phyloP scores from a whole-genome alignment of 371 early-diverging fungal species.

The Mucor lusitanicus region DNA sequence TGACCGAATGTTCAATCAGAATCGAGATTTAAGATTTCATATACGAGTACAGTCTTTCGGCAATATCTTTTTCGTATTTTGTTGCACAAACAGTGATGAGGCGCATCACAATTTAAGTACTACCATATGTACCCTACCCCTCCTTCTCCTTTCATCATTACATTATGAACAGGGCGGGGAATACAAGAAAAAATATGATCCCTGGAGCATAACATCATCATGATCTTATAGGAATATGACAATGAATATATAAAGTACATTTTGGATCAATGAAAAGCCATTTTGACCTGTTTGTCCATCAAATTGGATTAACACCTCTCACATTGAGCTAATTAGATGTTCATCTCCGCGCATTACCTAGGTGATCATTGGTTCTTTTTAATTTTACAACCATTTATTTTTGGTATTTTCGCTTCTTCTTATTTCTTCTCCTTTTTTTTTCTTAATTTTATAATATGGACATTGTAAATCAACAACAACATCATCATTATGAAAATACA shows the following conservation, averaged over 20 bases:
- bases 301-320: neutral
- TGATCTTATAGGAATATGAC: neutral
- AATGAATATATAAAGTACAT: neutral
- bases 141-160: neutral
- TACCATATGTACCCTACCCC: neutral
- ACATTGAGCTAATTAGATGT: neutral
- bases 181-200: neutral
- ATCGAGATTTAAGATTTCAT: neutral
- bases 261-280: neutral
- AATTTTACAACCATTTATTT: neutral
- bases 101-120: neutral
- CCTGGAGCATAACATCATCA: neutral
- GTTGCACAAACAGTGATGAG: neutral
- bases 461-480: neutral
- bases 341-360: neutral
- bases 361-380: neutral
- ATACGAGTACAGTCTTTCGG: neutral
- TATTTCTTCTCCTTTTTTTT: neutral
- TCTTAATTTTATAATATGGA: slow-evolving; percentile 2
- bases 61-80: neutral
- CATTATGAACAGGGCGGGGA: neutral
- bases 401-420: slow-evolving; percentile 4
- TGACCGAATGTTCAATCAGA: neutral
- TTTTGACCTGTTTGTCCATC: neutral
- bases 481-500: slow-evolving; percentile 4